These are phyloP conservation scores for Paracorniculantispora psalliotae DNA, from an alignment of 2,329 filamentous ascomycete species.

Conservation along the genomic window DNA sequence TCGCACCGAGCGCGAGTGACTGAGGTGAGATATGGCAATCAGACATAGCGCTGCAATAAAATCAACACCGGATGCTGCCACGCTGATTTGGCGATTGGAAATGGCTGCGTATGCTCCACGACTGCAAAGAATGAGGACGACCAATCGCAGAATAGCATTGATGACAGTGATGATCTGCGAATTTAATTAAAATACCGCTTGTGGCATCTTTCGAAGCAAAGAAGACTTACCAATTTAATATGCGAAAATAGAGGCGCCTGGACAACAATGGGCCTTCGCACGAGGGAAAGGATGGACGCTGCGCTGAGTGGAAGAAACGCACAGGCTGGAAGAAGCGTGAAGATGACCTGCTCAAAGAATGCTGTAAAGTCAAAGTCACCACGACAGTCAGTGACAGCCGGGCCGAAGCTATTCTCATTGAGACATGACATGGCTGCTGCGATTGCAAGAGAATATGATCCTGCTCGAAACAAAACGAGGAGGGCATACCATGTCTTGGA, in stretches of 20 bases:
- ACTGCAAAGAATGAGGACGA: neutral
- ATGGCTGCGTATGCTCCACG: neutral
- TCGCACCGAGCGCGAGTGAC: neutral
- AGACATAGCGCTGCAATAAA: neutral
- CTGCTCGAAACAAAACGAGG: too few relatives aligned
- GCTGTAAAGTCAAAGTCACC: conserved; percentile 10
- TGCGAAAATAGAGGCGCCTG: neutral
- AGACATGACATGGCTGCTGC: neutral
- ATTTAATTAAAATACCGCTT: too few relatives aligned
- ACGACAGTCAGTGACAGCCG: neutral
- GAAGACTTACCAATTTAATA: neutral
- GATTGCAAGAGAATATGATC: too few relatives aligned
- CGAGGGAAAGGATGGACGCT: neutral
- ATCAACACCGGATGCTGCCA: neutral
- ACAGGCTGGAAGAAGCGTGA: conserved; percentile 1
- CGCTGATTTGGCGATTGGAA: neutral
- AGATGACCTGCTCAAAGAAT: conserved; percentile 1
- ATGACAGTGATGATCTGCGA: neutral
- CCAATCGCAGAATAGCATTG: neutral
- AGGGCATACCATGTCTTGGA: too few relatives aligned
- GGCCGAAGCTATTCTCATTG: conserved; percentile 1
- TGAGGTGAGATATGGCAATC: neutral
- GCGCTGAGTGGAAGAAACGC: conserved; percentile 6
- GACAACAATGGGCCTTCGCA: neutral
- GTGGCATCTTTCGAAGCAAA: neutral